Evolutionary conservation across 176 grass and related monocot species (phyloP).

Genomic region (Neostapfia colusana): DNA sequence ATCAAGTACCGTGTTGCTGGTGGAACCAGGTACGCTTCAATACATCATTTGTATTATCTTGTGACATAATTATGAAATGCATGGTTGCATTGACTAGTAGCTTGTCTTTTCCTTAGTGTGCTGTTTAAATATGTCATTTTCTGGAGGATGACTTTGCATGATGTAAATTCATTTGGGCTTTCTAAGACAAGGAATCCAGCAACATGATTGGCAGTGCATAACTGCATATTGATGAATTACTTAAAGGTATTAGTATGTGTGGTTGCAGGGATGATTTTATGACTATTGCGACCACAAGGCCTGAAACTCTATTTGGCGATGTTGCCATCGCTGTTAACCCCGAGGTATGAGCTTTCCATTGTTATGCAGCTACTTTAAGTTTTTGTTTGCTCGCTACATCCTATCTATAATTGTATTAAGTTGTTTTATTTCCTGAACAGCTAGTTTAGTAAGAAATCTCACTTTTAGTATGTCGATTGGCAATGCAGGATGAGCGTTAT

Average conservation of each 20-base stretch:
- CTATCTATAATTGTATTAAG: constrained; percentile 11
- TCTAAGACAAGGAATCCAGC: not conserved
- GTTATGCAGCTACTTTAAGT: not conserved
- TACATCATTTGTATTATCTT: constrained; percentile 1
- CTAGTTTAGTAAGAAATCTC: constrained; percentile 25
- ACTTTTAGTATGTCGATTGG: constrained; percentile 12
- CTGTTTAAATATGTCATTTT: constrained; percentile 16
- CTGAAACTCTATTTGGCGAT: constrained; percentile 97
- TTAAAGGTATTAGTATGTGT: constrained; percentile 25
- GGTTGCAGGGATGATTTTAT: constrained; percentile 75
- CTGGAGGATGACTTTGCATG: constrained; percentile 7
- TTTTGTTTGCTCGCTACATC: not conserved
- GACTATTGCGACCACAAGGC: constrained; percentile 93
- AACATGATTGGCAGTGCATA: constrained; percentile 7
- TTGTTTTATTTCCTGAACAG: constrained; percentile 28
- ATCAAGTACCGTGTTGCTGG: constrained; percentile 95
- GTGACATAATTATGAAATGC: not conserved
- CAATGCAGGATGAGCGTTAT: constrained; percentile 84
- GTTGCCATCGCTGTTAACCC: constrained; percentile 94
- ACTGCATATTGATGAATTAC: constrained; percentile 13
- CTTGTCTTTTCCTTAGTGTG: not conserved
- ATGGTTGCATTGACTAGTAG: not conserved
- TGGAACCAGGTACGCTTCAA: constrained; percentile 65
- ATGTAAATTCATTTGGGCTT: constrained; percentile 4
- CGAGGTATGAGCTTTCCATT: constrained; percentile 50